These are phyloP conservation scores for Salix purpurea DNA, from an alignment of 345 rosid species.

Conservation along the genomic window DNA sequence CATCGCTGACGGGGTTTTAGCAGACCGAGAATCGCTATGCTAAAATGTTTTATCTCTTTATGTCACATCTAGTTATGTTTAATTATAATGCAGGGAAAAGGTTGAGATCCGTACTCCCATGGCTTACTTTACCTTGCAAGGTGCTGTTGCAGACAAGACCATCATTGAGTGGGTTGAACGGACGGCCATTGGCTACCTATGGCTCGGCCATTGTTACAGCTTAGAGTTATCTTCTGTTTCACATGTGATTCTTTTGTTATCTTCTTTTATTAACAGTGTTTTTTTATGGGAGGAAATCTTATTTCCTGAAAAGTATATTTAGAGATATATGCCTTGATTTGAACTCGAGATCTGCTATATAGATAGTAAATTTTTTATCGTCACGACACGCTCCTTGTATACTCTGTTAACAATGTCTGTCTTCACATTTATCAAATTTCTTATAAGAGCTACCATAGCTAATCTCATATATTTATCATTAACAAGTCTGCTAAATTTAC, in stretches of 20 bases:
- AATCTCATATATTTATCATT: no score
- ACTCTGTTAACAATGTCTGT: no score
- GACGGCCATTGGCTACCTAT: constrained; percentile 34
- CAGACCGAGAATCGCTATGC: not conserved
- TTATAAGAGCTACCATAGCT: no score
- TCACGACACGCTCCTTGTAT: no score
- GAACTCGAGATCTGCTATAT: no score
- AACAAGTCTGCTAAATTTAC: no score
- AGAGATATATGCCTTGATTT: accelerated
- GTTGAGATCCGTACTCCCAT: constrained; percentile 39
- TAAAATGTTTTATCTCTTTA: not conserved
- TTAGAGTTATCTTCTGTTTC: not conserved
- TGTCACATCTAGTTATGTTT: not conserved
- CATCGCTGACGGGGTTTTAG: not conserved
- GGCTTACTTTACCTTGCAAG: constrained; percentile 36
- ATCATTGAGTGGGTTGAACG: constrained; percentile 36
- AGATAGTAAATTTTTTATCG: no score
- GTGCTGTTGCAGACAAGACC: constrained; percentile 38
- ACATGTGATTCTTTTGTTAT: not conserved
- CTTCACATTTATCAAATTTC: no score
- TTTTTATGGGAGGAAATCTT: no score
- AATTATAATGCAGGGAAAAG: constrained; percentile 36
- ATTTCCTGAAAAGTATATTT: no score
- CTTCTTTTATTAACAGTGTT: no score
- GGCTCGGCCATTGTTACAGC: constrained; percentile 24